A percentile compares a stretch with the other conserved stretches of the same genome.
These are phyloP conservation scores for Pseudoneurospora amorphoporcata DNA, from an alignment of 495 filamentous ascomycete genomes.

Conservation along the genomic window DNA sequence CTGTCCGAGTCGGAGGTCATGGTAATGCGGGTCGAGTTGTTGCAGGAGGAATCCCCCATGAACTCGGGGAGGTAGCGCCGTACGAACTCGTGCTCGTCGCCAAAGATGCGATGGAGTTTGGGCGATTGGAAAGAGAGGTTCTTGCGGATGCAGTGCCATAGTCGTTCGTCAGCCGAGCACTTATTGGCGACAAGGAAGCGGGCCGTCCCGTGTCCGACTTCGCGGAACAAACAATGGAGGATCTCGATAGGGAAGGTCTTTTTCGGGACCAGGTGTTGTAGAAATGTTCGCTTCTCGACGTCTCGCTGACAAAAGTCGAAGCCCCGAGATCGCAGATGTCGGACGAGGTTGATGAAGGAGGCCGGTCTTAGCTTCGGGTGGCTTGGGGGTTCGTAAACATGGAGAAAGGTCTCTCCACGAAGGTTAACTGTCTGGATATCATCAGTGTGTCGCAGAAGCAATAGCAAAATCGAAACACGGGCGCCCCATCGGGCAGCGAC, in stretches of 20 bases:
- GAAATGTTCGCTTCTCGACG: conserved; percentile 20
- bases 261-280: conserved; percentile 20
- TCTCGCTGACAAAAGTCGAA: conserved; percentile 26
- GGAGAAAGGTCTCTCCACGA: conserved; percentile 25
- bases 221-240: conserved; percentile 20
- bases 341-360: conserved; percentile 24
- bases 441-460: conserved; percentile 20
- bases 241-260: conserved; percentile 21
- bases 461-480: conserved; percentile 19
- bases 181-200: conserved; percentile 25
- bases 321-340: conserved; percentile 16
- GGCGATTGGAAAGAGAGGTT: conserved; percentile 17
- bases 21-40: conserved; percentile 16
- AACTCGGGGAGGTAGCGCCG: conserved; percentile 26
- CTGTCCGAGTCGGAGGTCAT: conserved; percentile 17
- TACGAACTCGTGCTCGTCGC: conserved; percentile 24
- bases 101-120: conserved; percentile 25
- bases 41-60: conserved; percentile 10
- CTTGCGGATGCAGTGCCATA: conserved; percentile 22
- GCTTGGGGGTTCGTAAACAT: conserved; percentile 21
- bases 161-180: conserved; percentile 14
- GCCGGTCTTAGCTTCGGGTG: conserved; percentile 16
- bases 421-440: conserved; percentile 22
- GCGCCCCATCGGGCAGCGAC: conserved; percentile 25
- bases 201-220: conserved; percentile 21